Evolutionary conservation across 2,329 filamentous ascomycete species (phyloP), one percentile per base, ranked within the genome.

Genomic region (Fusarium citri): DNA sequence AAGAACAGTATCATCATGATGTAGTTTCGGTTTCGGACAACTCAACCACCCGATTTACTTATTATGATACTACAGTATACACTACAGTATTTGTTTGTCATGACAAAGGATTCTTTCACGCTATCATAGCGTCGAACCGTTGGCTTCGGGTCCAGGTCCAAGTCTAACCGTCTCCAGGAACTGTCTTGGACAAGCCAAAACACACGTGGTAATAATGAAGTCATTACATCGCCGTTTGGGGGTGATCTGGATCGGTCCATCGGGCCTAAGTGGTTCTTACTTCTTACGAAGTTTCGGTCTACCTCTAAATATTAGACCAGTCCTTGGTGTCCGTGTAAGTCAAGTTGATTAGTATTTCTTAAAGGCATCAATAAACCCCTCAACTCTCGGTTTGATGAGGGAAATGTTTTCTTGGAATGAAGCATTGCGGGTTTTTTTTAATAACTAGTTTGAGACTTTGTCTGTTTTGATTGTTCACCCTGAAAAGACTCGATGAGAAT

Each of bases 171-270:
- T 51, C 45, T 43, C 34, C 20, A 56, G 41, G 26, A 49, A 26
- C 30, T 59, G 41, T 61, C 51, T 71, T 48, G 22, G 34, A 26
- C 23, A 31, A 34, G 22, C 23, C 53, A 37, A 41, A 51, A 59
- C 41, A 66, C 47, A 68, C 66, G 30, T 65, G 59, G 48, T 58
- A 66, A 66, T 55, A 16, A 64, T 59, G 58, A 56, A 59, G 59
- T 73, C 60, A 66, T 55, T 37, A 15, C 42, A 28, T 64, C 49
- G 40, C 41, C 34, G 20, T 22, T 25, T 50, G 55, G 68, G 23
- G 30, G 45, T 4, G 16, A 55, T 55, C 61, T 59, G 18, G 57
- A 25, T 66, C 45, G 26, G 49, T 23, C 49, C 23, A 43, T 22
- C 41, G 22, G 23, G 20, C 31, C 37, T 20, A 37, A 40, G 31